phyloP scores from a whole-genome alignment of 2,329 filamentous ascomycete genomes.

The Ceratocystis smalleyi region DNA sequence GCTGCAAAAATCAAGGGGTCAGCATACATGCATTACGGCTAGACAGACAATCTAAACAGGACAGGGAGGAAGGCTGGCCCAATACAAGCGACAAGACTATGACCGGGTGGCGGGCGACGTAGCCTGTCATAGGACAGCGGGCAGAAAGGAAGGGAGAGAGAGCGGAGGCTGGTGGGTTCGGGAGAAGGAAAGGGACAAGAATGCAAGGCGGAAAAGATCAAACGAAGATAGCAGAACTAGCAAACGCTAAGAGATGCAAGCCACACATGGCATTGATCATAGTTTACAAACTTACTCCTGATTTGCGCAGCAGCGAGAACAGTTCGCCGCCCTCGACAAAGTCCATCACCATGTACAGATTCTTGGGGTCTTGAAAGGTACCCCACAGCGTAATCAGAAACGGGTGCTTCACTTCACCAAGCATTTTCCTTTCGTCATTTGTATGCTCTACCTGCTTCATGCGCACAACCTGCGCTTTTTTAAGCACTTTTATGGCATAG shows the following conservation, averaged over 20 bases:
- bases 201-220: neutral
- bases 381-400: constrained; percentile 98
- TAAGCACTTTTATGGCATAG: constrained; percentile 96
- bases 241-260: neutral
- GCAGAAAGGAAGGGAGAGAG: neutral
- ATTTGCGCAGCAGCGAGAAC: constrained; percentile 88
- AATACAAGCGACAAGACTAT: neutral
- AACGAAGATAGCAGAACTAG: constrained; percentile 6
- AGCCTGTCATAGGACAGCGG: too few species aligned
- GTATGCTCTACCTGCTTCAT: constrained; percentile 99
- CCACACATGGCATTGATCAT: neutral
- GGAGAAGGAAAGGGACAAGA: neutral
- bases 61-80: neutral
- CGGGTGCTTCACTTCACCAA: constrained; percentile 91
- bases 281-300: constrained; percentile 46
- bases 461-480: constrained; percentile 96
- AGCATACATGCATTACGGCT: neutral
- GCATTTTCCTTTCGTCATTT: constrained; percentile 91
- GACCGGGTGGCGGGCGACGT: too few species aligned
- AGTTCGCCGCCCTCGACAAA: constrained; percentile 97
- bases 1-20: constrained; percentile 36
- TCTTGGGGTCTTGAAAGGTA: constrained; percentile 88
- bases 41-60: neutral
- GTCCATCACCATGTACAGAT: constrained; percentile 99
- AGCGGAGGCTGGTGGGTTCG: neutral